Evolutionary conservation across 2,329 filamentous ascomycete species (phyloP), one percentile per base, ranked within the genome.

Genomic region (Trichoderma asperellum): DNA sequence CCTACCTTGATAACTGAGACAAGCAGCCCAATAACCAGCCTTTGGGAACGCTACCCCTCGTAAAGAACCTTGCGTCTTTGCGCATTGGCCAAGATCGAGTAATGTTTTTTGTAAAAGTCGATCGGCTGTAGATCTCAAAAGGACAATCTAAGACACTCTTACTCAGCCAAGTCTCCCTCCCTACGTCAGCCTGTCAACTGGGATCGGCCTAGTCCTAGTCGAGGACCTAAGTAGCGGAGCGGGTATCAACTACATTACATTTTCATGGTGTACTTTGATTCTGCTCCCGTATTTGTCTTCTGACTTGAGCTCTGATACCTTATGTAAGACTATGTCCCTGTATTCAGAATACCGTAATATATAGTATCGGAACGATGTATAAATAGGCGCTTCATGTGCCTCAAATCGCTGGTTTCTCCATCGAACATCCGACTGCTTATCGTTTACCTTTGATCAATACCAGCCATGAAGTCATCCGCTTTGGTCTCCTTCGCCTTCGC

Each of bases 151-250:
- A 56, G 35, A 56, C 61, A 56, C 21, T 64, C 53, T 64, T 64
- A 64, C 34, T 64, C 61, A 56, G 61, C 40, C 7, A 34, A 21
- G 2, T 2, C 16, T 35, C 27, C 21, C 29, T 57, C 34, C 35
- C 16, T 24, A 64, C 34, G 49, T 64, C 35, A 64, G 37, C 29
- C 12, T 56, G 21, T n/a, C 14, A 32, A 14, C 32, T 52, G 2
- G 35, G 34, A 55, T 43, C 61, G 52, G 61, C 24, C 61, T 35
- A 35, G 47, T 40, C 47, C 61, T 55, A 55, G 49, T 40, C 21
- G 12, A 34, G 57, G 37, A 49, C 21, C 49, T 32, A 7, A 5
- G 52, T 27, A 27, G 16, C 7, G 16, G 21, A 10, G 49, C 3
- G 24, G 56, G 61, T 64, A 27, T 32, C 61, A 56, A 64, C 56